These are phyloP conservation scores for Herpetomonas tarakana DNA, from an alignment of 208 protist species.

Conservation along the genomic window DNA sequence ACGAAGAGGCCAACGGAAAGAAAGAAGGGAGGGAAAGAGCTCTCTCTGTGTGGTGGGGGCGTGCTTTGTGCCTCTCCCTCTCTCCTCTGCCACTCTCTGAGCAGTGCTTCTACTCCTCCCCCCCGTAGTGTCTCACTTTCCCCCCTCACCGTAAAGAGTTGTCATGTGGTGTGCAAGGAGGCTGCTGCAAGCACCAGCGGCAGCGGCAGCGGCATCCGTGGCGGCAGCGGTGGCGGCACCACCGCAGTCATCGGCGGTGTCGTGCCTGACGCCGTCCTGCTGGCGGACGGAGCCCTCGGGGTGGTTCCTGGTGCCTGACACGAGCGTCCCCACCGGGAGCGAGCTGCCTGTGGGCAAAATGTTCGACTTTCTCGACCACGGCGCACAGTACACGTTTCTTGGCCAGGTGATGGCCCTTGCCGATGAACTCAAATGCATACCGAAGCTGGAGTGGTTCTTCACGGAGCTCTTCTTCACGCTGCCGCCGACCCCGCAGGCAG, in stretches of 20 bases:
- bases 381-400: conserved; percentile 77
- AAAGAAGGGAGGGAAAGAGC: too few relatives aligned
- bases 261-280: conserved; percentile 46
- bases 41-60: too few relatives aligned
- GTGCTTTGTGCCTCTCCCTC: too few relatives aligned
- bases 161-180: too few relatives aligned
- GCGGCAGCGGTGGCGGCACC: too few relatives aligned
- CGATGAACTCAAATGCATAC: conserved; percentile 71
- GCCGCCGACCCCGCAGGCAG: conserved; percentile 57
- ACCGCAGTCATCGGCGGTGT: conserved; percentile 7
- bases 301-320: conserved; percentile 63
- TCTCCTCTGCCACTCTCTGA: too few relatives aligned
- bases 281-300: conserved; percentile 62
- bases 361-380: conserved; percentile 81
- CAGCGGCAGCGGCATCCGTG: too few relatives aligned
- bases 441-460: conserved; percentile 82
- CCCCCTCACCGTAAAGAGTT: too few relatives aligned
- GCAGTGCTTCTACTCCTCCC: too few relatives aligned
- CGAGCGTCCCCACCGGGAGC: conserved; percentile 25
- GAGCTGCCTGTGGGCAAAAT: conserved; percentile 64
- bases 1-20: too few relatives aligned
- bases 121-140: too few relatives aligned
- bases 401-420: conserved; percentile 79
- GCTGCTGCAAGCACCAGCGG: too few relatives aligned
- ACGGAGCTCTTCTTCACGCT: conserved; percentile 68